These are phyloP conservation scores for Diaporthe ilicicola DNA, from an alignment of 2,329 filamentous ascomycete species.

Conservation along the genomic window DNA sequence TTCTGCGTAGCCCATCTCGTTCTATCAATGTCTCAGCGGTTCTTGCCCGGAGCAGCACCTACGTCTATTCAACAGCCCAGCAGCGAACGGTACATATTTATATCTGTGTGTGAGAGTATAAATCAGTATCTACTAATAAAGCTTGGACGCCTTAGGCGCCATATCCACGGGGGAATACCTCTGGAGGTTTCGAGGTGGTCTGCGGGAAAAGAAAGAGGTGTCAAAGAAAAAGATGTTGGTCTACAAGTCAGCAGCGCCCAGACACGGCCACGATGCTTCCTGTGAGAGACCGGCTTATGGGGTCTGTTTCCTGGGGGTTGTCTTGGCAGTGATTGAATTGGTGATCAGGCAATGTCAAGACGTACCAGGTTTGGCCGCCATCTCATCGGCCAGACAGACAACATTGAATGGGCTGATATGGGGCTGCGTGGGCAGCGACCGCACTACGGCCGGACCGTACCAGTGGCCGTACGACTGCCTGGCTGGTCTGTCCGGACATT, in stretches of 20 bases:
- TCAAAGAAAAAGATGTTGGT: background rate
- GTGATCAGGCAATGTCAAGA: background rate
- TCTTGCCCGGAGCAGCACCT: background rate
- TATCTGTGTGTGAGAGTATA: too few species aligned
- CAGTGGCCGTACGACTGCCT: background rate
- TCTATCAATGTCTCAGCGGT: background rate
- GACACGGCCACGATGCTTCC: background rate
- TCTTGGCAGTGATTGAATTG: background rate
- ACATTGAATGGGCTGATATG: background rate
- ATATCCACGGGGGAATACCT: background rate
- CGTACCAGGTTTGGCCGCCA: background rate
- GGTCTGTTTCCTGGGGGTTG: background rate
- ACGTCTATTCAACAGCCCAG: background rate
- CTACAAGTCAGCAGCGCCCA: background rate
- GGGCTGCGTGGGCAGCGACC: background rate
- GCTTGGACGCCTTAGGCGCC: background rate
- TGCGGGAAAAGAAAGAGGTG: too few species aligned
- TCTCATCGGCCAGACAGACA: background rate
- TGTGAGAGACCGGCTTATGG: background rate
- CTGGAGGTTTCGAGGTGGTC: too few species aligned
- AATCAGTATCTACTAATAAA: background rate
- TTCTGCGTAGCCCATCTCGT: background rate
- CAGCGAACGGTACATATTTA: background rate
- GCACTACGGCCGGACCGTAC: background rate
- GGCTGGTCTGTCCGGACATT: background rate